Conservation (phyloP, 306 rosid genomes). For the Ochetophila trinervis region DNA sequence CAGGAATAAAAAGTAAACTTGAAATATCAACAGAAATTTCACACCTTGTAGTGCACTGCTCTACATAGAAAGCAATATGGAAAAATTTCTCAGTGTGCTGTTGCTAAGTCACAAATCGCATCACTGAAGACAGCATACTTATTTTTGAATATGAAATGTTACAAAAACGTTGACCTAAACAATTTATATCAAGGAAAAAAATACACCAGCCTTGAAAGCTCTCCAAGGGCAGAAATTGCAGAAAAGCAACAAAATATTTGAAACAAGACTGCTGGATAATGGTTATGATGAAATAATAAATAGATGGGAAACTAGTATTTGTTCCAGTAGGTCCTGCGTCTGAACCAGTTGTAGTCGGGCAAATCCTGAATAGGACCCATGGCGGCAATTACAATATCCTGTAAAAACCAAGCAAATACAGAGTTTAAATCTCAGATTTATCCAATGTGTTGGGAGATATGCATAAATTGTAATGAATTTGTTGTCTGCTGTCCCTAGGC, state of each 20-base stretch:
- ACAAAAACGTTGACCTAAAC: conserved; percentile 35
- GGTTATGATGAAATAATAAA: conserved; percentile 23
- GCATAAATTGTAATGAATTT: background rate
- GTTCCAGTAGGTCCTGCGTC: conserved; percentile 99
- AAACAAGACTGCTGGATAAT: conserved; percentile 31
- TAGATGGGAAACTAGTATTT: conserved; percentile 59
- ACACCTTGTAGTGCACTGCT: conserved; percentile 13
- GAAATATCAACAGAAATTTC: background rate
- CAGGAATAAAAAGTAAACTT: background rate
- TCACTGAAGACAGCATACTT: conserved; percentile 39
- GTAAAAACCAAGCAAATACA: conserved; percentile 15
- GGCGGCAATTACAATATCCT: conserved; percentile 93
- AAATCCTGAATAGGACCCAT: conserved; percentile 78
- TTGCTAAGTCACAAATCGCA: conserved; percentile 26
- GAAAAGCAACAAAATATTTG: conserved; percentile 29
- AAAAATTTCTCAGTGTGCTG: background rate
- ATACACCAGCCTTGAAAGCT: conserved; percentile 37
- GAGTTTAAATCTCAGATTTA: background rate
- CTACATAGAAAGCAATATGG: background rate
- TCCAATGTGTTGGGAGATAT: background rate
- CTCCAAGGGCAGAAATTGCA: conserved; percentile 32
- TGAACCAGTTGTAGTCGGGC: conserved; percentile 98
- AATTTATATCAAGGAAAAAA: conserved; percentile 22
- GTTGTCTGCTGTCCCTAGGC: background rate
- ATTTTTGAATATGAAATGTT: conserved; percentile 42